Conservation (phyloP, 192 early-diverging fungal genomes). For the Funneliformis mosseae region DNA sequence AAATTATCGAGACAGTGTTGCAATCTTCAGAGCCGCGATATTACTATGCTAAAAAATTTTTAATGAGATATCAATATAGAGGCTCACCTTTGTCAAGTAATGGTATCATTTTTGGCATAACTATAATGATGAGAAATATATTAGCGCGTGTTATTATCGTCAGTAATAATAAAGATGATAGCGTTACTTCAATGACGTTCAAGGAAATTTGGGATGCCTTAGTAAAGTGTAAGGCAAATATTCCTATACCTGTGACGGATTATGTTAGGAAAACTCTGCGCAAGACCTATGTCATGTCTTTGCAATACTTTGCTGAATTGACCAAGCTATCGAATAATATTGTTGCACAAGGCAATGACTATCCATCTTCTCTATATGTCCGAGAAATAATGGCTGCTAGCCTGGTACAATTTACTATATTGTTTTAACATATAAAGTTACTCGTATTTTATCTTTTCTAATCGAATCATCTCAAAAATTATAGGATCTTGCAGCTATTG, state of each 20-base stretch:
- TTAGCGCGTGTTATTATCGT: slow-evolving; percentile 48
- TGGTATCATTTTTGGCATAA: slow-evolving; percentile 51
- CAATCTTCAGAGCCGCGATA: slow-evolving; percentile 39
- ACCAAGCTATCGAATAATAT: slow-evolving; percentile 48
- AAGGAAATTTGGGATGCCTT: slow-evolving; percentile 46
- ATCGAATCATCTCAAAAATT: background rate
- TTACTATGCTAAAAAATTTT: slow-evolving; percentile 52
- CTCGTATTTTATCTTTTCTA: background rate
- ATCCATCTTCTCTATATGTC: slow-evolving; percentile 49
- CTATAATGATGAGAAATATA: slow-evolving; percentile 58
- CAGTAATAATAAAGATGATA: slow-evolving; percentile 24
- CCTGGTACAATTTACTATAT: slow-evolving; percentile 42
- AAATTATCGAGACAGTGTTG: slow-evolving; percentile 43
- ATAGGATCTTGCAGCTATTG: background rate
- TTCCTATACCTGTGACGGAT: slow-evolving; percentile 25
- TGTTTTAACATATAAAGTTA: background rate
- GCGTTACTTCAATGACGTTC: slow-evolving; percentile 32
- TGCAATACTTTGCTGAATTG: slow-evolving; percentile 60
- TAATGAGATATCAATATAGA: slow-evolving; percentile 49
- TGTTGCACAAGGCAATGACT: slow-evolving; percentile 49
- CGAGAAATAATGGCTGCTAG: slow-evolving; percentile 61
- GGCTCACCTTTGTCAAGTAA: slow-evolving; percentile 56
- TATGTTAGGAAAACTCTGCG: slow-evolving; percentile 48
- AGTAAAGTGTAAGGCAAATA: slow-evolving; percentile 36
- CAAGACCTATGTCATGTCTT: slow-evolving; percentile 53